A percentile compares a stretch with the other conserved stretches of the same genome.
These are phyloP conservation scores for Phialophora verrucosa DNA, from an alignment of 2,329 filamentous ascomycete species.

Conservation along the genomic window DNA sequence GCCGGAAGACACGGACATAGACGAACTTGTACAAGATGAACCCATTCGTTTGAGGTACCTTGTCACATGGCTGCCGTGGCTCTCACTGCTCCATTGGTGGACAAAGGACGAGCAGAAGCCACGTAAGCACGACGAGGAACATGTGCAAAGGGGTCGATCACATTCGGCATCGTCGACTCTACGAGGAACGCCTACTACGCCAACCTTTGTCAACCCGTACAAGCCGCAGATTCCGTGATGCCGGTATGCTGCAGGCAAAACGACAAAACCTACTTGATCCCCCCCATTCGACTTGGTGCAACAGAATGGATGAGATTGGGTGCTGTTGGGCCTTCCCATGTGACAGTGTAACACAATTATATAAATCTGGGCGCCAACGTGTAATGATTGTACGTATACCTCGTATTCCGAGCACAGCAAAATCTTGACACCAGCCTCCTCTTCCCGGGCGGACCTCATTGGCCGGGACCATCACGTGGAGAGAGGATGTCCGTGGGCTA, in stretches of 20 bases:
- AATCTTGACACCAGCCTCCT: neutral
- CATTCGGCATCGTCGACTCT: conserved; percentile 15
- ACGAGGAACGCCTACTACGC: conserved; percentile 12
- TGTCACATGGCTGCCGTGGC: conserved; percentile 30
- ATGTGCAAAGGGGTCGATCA: conserved; percentile 12
- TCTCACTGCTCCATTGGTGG: conserved; percentile 28
- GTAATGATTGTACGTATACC: neutral
- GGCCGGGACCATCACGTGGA: neutral
- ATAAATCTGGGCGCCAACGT: neutral
- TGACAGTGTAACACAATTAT: neutral
- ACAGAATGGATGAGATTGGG: neutral
- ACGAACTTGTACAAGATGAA: conserved; percentile 15
- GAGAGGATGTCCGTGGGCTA: neutral
- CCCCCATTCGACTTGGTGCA: neutral
- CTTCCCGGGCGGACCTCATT: neutral
- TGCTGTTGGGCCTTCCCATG: neutral
- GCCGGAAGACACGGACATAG: conserved; percentile 22
- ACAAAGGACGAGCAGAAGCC: conserved; percentile 17
- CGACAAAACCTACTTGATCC: neutral
- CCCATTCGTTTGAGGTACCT: conserved; percentile 16
- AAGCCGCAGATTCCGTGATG: conserved; percentile 10
- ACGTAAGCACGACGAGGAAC: conserved; percentile 8
- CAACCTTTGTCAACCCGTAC: conserved; percentile 21
- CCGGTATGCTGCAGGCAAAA: neutral
- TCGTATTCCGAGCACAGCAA: neutral